Evolutionary conservation across 495 filamentous ascomycete genomes (phyloP).

Genomic region (Tetracladium setigerum): DNA sequence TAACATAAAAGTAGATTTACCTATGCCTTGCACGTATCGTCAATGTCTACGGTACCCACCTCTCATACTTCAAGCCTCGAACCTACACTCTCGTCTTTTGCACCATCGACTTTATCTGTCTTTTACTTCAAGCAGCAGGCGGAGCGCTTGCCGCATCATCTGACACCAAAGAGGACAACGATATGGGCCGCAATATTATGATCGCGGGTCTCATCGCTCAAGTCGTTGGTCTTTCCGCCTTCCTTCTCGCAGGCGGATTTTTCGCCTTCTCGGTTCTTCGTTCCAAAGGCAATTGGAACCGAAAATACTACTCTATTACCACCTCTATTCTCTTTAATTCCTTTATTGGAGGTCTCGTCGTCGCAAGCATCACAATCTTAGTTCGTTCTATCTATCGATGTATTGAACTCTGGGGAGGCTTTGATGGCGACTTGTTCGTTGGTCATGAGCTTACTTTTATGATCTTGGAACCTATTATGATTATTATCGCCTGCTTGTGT

Average conservation of each 20-base stretch:
- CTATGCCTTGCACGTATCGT: constrained; percentile 48
- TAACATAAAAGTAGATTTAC: constrained; percentile 32
- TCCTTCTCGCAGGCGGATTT: constrained; percentile 9
- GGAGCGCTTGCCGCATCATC: constrained; percentile 44
- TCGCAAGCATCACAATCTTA: constrained; percentile 32
- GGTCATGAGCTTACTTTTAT: constrained; percentile 27
- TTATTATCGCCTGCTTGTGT: constrained; percentile 19
- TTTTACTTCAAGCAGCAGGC: constrained; percentile 46
- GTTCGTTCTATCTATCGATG: constrained; percentile 27
- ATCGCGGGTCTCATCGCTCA: constrained; percentile 20
- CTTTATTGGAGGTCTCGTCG: constrained; percentile 23
- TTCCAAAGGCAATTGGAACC: constrained; percentile 13
- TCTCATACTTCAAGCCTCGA: constrained; percentile 41
- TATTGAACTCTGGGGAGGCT: constrained; percentile 28
- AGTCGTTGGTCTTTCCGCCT: constrained; percentile 16
- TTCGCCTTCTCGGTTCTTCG: constrained; percentile 17
- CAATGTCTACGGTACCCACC: constrained; percentile 32
- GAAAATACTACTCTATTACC: constrained; percentile 12
- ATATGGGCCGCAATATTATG: constrained; percentile 21
- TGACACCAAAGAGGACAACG: constrained; percentile 6
- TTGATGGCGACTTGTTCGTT: constrained; percentile 20
- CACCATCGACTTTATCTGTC: constrained; percentile 41
- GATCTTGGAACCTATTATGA: constrained; percentile 28
- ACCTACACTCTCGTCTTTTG: constrained; percentile 47
- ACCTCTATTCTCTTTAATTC: constrained; percentile 10